phyloP scores from a whole-genome alignment of 306 rosid genomes.

The Glycyrrhiza uralensis region DNA sequence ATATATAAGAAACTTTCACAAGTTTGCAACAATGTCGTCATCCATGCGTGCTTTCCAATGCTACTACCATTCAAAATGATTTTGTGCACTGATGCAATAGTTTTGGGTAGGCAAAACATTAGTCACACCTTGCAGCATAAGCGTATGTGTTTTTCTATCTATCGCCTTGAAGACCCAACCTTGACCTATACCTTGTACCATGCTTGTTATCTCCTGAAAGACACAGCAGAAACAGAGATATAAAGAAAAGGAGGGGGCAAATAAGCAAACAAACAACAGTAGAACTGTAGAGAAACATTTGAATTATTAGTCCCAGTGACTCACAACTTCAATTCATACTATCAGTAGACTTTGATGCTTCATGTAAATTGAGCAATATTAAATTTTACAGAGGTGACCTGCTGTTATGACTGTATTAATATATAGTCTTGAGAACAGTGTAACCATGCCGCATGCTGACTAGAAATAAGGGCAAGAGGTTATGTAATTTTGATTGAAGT shows the following conservation, averaged over 20 bases:
- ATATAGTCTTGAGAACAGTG: neutral
- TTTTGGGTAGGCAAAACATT: neutral
- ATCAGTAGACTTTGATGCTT: neutral
- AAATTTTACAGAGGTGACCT: neutral
- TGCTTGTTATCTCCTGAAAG: constrained; percentile 33
- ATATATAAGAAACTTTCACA: constrained; percentile 8
- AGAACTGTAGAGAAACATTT: constrained; percentile 5
- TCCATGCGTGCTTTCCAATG: neutral
- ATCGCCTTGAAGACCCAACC: constrained; percentile 15
- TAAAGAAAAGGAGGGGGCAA: constrained; percentile 1
- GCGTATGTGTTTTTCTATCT: neutral
- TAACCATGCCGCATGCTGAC: neutral
- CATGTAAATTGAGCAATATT: neutral
- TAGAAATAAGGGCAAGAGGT: neutral
- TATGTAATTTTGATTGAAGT: neutral
- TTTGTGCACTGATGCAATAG: neutral
- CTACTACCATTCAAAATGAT: neutral
- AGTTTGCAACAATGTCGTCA: neutral
- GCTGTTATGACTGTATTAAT: neutral
- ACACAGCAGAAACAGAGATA: neutral
- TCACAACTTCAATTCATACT: neutral
- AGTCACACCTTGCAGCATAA: constrained; percentile 17
- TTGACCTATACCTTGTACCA: constrained; percentile 1
- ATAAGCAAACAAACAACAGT: neutral
- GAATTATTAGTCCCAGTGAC: neutral